phyloP scores from a whole-genome alignment of 169 alveolate species.

The Eimeria sp. region DNA sequence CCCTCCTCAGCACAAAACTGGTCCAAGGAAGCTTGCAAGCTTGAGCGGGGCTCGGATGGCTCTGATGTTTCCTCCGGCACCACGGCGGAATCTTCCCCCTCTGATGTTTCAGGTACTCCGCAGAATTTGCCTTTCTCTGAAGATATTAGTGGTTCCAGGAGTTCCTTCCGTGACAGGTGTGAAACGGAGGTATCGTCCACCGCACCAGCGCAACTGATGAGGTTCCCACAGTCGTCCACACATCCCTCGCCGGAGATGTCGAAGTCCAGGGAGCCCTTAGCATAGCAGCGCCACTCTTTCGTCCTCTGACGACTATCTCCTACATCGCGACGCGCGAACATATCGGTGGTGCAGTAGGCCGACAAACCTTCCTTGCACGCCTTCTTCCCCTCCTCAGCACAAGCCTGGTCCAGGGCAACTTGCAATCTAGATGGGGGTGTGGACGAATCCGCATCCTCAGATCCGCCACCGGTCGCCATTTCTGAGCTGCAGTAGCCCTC shows the following conservation, averaged over 20 bases:
- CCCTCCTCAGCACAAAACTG: constrained; percentile 8
- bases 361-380: background rate
- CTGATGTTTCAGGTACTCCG: background rate
- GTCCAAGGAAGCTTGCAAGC: background rate
- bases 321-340: background rate
- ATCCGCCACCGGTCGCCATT: background rate
- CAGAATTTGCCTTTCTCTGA: background rate
- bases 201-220: background rate
- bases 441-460: background rate
- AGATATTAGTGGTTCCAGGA: background rate
- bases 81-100: background rate
- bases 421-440: background rate
- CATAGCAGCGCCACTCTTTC: constrained; percentile 6
- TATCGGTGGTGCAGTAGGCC: background rate
- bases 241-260: background rate
- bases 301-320: background rate
- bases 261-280: background rate
- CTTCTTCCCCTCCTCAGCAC: background rate
- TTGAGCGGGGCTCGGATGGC: background rate
- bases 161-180: background rate
- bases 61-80: background rate
- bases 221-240: background rate
- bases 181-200: background rate
- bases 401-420: background rate
- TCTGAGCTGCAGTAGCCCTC: background rate